Base-by-base conservation (phyloP, 2,329 filamentous ascomycete genomes). In the Hymenoscyphus fructigenus region DNA sequence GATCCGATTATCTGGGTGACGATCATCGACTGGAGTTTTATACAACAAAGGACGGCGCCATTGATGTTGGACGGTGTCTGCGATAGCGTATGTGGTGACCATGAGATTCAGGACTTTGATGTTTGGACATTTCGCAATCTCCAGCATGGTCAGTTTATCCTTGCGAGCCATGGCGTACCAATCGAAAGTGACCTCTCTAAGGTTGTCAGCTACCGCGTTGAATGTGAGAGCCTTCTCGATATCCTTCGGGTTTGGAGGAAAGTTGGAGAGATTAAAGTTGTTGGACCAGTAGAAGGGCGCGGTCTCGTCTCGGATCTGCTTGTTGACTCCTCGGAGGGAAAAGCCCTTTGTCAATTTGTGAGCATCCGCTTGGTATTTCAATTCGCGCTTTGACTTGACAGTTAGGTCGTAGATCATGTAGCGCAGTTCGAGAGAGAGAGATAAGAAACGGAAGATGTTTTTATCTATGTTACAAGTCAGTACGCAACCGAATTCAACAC, bases 271-370 rank as follows among this genome's bases (percentile, higher is more conserved):
- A 2, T 34, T n/a, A 28, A 71, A 70, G 12, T 47, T 66, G 32
- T 71, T 72, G n/a, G 62, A 57, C 53, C 62, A 69, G 50, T 70
- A 70, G 53, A 71, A 65, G 3, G 59, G 36, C 3, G n/a, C 9
- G 2, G 62, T 62, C 62, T 72, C 69, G 23, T 53, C 17, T 15
- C 66, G 61, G 10, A 70, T 63, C 10, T 56, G 36, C 53, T 65
- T 66, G 50, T 63, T 68, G 26, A 65, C 64, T 15, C 44, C 56
- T 62, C 68, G 57, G n/a, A 72, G 55, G 12, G 63, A 61, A 10
- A 70, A 50, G 10, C 23, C 65, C 23, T 66, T 32, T 6, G 28
- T 47, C 17, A 10, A 28, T 0, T 23, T 14, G 12, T 17, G 20
- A 5, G 14, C 23, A 34, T 5, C n/a, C 5, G 3, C 23, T 9